These are phyloP conservation scores for Dipsacomyces acuminosporus DNA, from an alignment of 371 early-diverging fungal genomes.

Conservation along the genomic window DNA sequence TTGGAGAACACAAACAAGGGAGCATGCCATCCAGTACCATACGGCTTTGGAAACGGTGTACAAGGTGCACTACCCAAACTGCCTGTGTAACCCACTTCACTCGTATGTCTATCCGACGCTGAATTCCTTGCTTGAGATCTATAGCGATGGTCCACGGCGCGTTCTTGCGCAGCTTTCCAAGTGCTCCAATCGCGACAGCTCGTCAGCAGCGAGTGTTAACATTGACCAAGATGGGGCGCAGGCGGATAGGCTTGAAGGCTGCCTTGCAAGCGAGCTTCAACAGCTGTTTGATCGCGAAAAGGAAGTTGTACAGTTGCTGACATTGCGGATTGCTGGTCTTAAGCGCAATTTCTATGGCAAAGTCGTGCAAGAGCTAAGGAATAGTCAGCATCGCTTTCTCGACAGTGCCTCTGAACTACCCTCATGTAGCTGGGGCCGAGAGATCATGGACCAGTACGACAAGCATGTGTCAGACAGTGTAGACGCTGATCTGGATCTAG, in stretches of 20 bases:
- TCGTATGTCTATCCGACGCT: constrained; percentile 30
- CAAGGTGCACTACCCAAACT: constrained; percentile 18
- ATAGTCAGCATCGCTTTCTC: neutral
- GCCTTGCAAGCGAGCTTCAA: constrained; percentile 31
- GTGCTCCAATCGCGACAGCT: constrained; percentile 1
- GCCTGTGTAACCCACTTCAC: constrained; percentile 18
- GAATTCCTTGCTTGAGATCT: constrained; percentile 27
- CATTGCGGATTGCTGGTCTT: constrained; percentile 14
- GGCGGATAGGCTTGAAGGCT: constrained; percentile 8
- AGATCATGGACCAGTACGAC: too few species aligned
- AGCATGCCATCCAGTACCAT: constrained; percentile 6
- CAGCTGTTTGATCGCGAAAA: constrained; percentile 38
- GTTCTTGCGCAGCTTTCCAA: constrained; percentile 28
- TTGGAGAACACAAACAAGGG: constrained; percentile 10
- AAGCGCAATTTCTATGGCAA: constrained; percentile 29
- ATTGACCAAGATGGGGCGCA: constrained; percentile 3
- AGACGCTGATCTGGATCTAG: too few species aligned
- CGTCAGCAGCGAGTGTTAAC: neutral
- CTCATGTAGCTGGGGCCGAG: too few species aligned
- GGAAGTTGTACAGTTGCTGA: constrained; percentile 18
- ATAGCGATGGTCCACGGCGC: constrained; percentile 38
- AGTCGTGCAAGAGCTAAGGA: constrained; percentile 5
- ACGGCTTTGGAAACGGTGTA: constrained; percentile 3
- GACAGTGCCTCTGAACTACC: too few species aligned
- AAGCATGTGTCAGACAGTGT: too few species aligned